A percentile compares a stretch with the other conserved stretches of the same genome.
Evolutionary conservation across 2,329 filamentous ascomycete genomes (phyloP).

Genomic region (Chrysosporium keratinophilum): DNA sequence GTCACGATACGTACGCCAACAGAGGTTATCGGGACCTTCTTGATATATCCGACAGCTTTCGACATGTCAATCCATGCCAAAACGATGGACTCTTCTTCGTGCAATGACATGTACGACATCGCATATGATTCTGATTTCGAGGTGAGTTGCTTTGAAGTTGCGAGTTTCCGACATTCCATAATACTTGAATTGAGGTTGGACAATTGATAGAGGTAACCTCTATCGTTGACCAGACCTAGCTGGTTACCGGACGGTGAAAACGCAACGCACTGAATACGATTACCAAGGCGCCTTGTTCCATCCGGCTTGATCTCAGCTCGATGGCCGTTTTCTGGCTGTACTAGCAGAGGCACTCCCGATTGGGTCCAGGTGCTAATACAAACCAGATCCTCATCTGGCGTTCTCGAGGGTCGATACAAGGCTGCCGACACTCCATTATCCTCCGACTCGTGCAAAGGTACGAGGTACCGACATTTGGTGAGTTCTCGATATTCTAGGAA

Average conservation of each 20-base stretch:
- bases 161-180: conserved; percentile 30
- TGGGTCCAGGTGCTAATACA: conserved; percentile 38
- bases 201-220: conserved; percentile 33
- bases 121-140: conserved; percentile 31
- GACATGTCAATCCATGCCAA: conserved; percentile 33
- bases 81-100: conserved; percentile 32
- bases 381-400: conserved; percentile 29
- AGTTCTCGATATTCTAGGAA: conserved; percentile 31
- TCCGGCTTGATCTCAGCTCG: conserved; percentile 29
- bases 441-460: conserved; percentile 35
- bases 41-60: conserved; percentile 27
- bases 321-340: conserved; percentile 32
- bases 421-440: conserved; percentile 33
- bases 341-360: conserved; percentile 32
- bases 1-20: conserved; percentile 12
- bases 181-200: conserved; percentile 32
- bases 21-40: conserved; percentile 17
- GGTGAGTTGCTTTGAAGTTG: conserved; percentile 31
- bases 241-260: conserved; percentile 33
- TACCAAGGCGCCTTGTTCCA: conserved; percentile 29
- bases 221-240: conserved; percentile 36
- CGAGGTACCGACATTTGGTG: conserved; percentile 29
- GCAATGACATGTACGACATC: conserved; percentile 32
- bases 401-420: conserved; percentile 27
- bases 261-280: conserved; percentile 31